Conservation (phyloP, 176 grass and related monocot species). For the Panicum miliaceum region DNA sequence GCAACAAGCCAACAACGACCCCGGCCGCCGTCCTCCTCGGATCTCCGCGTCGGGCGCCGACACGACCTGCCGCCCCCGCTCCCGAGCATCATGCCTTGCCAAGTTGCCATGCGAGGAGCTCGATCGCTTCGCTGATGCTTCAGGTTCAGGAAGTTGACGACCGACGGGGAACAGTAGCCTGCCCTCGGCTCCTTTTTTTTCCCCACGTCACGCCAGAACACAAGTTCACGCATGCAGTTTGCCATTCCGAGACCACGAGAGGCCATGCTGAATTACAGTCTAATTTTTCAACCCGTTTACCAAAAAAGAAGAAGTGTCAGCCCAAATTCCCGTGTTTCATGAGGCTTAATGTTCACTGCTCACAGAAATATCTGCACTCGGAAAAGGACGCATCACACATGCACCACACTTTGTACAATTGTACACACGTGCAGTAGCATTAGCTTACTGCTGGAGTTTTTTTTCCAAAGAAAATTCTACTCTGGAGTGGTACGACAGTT, state of each 20-base stretch:
- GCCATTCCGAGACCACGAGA: not conserved
- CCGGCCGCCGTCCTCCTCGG: not conserved
- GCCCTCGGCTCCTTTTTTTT: not conserved
- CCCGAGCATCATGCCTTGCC: not conserved
- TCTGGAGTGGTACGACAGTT: too few species aligned
- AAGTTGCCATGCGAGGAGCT: not conserved
- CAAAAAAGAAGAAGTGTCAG: too few species aligned
- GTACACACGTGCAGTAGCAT: not conserved
- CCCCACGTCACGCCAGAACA: not conserved
- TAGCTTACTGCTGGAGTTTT: not conserved
- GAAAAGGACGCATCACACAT: not conserved
- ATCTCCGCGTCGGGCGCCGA: slow-evolving; percentile 27
- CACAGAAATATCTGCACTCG: not conserved
- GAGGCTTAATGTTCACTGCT: not conserved
- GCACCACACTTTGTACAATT: not conserved
- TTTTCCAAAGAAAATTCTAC: too few species aligned
- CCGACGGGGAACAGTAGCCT: too few species aligned
- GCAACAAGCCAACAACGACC: slow-evolving; percentile 12
- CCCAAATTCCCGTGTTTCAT: too few species aligned
- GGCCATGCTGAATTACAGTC: not conserved
- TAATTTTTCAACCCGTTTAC: too few species aligned
- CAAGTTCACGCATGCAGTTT: not conserved
- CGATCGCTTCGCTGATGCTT: not conserved
- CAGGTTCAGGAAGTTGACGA: not conserved
- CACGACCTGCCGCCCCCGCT: not conserved